Evolutionary conservation across 2,329 filamentous ascomycete species (phyloP), one percentile per base, ranked within the genome.

Genomic region (Pseudogymnoascus sp.): DNA sequence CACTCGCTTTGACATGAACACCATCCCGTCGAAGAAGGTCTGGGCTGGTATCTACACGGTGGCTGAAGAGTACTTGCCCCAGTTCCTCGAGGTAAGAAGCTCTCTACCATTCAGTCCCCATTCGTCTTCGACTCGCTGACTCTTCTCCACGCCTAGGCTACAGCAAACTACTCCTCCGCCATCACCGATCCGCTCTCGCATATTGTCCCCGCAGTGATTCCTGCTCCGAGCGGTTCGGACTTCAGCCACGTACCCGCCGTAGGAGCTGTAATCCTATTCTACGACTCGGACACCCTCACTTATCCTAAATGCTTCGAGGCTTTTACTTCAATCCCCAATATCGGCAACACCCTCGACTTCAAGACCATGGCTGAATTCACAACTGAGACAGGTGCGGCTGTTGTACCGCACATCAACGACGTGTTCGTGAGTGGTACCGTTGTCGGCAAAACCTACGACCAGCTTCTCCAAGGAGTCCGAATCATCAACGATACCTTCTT

Each of bases 1-100:
- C 13, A 79, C 79, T n/a, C 72, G 72, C 7, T 80, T 79, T 65
- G 69, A 77, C 12, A 68, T 82, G 10, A 72, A 76, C 64, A 76
- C 76, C 0, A 74, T 64, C 45, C 59, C 65, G n/a, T 29, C 39
- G 18, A 42, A 61, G 39, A 61, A 65, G 58, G 64, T 65, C 18
- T 65, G 64, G 55, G 66, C 65, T 18, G 67, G 67, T 29, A 65
- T 63, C 31, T 67, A 68, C 63, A 69, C 67, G 25, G 67, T 69
- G 3, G 52, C 62, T 4, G 65, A 60, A 6, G 61, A 65, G 15
- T 40, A 69, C 58, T 13, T 68, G 25, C 64, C 66, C 18, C 62
- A 63, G 10, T 65, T 69, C 58, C 64, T 68, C 15, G 66, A 60
- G 13, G 39, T 42, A 42, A 42, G 39, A 42, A 63, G 65, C 18